These are phyloP conservation scores for Rhypophila decipiens DNA, from an alignment of 495 filamentous ascomycete genomes.

Conservation along the genomic window DNA sequence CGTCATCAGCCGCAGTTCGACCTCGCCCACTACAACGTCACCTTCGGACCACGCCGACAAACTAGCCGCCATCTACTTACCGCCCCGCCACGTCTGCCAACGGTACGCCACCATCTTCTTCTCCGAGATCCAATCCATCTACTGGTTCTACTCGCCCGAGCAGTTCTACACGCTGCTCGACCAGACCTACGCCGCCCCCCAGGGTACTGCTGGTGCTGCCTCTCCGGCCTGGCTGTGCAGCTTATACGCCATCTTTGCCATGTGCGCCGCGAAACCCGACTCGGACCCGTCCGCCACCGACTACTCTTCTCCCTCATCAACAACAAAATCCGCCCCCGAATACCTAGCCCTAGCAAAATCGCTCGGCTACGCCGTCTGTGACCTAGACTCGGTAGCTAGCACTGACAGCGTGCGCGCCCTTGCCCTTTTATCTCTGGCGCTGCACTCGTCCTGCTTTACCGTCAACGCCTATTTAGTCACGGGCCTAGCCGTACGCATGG, in stretches of 20 bases:
- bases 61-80: not conserved
- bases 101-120: constrained; percentile 4
- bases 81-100: constrained; percentile 4
- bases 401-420: constrained; percentile 3
- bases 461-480: constrained; percentile 1
- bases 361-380: constrained; percentile 1
- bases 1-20: not conserved
- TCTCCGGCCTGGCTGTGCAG: constrained; percentile 7
- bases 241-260: constrained; percentile 8
- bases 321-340: not conserved
- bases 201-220: not conserved
- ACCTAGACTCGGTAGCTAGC: constrained; percentile 2
- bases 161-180: constrained; percentile 8
- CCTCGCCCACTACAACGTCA: not conserved
- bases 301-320: not conserved
- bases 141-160: constrained; percentile 11
- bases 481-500: constrained; percentile 6
- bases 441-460: constrained; percentile 4
- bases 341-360: constrained; percentile 5
- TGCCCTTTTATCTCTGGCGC: not conserved
- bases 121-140: constrained; percentile 6
- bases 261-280: not conserved
- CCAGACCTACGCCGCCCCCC: not conserved
- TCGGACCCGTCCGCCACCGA: not conserved
- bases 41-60: not conserved